Evolutionary conservation across 441 rosid species (phyloP).

Genomic region (Jatropha multifida): DNA sequence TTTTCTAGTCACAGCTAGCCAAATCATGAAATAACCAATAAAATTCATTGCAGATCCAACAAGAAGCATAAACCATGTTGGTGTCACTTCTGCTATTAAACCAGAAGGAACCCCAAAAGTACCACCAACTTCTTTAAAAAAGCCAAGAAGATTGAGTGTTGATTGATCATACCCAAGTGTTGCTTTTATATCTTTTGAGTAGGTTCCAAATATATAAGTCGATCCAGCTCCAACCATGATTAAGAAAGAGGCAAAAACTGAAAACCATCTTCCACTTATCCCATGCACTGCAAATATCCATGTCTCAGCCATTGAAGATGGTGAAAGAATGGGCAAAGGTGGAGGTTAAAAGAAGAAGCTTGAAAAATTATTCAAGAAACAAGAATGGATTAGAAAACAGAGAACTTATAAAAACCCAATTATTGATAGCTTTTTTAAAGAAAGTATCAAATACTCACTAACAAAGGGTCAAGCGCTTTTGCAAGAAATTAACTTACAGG

Average conservation of each 20-base stretch:
- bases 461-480: background rate
- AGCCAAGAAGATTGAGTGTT: slow-evolving; percentile 71
- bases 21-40: slow-evolving; percentile 77
- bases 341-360: background rate
- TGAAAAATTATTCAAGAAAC: background rate
- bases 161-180: slow-evolving; percentile 78
- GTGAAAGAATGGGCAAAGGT: no score
- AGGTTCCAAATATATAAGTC: slow-evolving; percentile 35
- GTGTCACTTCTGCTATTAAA: slow-evolving; percentile 72
- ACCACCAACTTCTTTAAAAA: slow-evolving; percentile 87
- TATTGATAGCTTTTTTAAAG: no score
- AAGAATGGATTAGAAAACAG: background rate
- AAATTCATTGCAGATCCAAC: slow-evolving; percentile 78
- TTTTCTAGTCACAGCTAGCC: slow-evolving; percentile 65
- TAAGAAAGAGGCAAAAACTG: slow-evolving; percentile 37
- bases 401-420: background rate
- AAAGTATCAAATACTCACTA: background rate
- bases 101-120: slow-evolving; percentile 77
- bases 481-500: background rate
- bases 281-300: slow-evolving; percentile 25
- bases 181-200: slow-evolving; percentile 33
- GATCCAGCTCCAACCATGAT: slow-evolving; percentile 45
- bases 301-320: slow-evolving; percentile 27
- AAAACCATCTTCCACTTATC: slow-evolving; percentile 38
- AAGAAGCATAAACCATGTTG: slow-evolving; percentile 76